Evolutionary conservation across 225 moss, liverwort and hornwort species (phyloP).

Genomic region (Marchantia polymorpha): DNA sequence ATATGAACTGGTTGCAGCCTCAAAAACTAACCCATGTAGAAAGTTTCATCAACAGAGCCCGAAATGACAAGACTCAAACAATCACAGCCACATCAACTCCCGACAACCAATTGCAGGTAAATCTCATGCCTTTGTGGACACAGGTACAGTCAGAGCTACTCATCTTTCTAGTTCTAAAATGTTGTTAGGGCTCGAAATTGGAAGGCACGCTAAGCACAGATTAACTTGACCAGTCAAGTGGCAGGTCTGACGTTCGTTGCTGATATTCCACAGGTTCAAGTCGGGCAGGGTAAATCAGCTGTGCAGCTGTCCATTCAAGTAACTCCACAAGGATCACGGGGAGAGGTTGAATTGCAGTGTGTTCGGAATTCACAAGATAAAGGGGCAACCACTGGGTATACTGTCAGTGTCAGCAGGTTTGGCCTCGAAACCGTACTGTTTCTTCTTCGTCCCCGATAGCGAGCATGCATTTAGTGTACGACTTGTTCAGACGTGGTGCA

Average conservation of each 20-base stretch:
- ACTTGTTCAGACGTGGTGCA: no score
- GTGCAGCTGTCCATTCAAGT: constrained; percentile 48
- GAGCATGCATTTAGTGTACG: no score
- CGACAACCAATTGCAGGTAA: constrained; percentile 45
- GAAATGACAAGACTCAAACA: constrained; percentile 40
- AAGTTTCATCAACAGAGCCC: constrained; percentile 24
- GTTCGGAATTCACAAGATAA: constrained; percentile 27
- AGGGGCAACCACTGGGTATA: constrained; percentile 40
- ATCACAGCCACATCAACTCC: constrained; percentile 41
- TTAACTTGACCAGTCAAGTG: not conserved
- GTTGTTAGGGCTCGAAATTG: not conserved
- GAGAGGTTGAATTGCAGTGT: constrained; percentile 44
- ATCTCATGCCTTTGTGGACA: no score
- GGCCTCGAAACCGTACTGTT: not conserved
- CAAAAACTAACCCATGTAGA: no score
- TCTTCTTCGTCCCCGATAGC: no score
- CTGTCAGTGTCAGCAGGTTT: constrained; percentile 43
- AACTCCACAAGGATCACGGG: constrained; percentile 41
- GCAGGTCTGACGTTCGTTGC: not conserved
- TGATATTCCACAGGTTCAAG: constrained; percentile 32
- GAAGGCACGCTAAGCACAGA: not conserved
- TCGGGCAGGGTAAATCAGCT: constrained; percentile 49
- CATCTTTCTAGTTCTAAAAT: not conserved
- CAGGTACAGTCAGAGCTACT: no score
- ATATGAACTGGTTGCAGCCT: no score